Evolutionary conservation across 2,329 filamentous ascomycete species (phyloP).

Genomic region (Penicillium capsulatum): DNA sequence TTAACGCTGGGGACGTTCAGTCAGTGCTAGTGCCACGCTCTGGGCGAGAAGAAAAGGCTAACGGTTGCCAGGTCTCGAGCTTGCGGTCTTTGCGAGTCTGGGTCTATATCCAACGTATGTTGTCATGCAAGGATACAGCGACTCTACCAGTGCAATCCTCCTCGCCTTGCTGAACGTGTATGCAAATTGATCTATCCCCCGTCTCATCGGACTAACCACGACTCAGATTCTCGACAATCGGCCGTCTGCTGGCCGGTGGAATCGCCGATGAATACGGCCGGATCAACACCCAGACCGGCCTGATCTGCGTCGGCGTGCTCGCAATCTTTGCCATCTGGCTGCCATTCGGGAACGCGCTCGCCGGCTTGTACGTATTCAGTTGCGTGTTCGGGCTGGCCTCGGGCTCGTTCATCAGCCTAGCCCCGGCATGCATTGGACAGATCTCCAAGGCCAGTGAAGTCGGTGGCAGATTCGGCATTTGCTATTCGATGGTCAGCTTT

Average conservation of each 20-base stretch:
- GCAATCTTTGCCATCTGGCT: constrained; percentile 45
- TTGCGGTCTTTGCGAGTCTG: constrained; percentile 30
- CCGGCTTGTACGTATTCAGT: constrained; percentile 27
- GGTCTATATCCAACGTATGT: constrained; percentile 30
- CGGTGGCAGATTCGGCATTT: constrained; percentile 47
- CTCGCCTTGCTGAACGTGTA: constrained; percentile 38
- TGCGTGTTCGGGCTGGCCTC: constrained; percentile 47
- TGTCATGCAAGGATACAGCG: constrained; percentile 28
- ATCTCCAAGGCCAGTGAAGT: constrained; percentile 48
- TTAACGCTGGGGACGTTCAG: constrained; percentile 46
- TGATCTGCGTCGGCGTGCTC: constrained; percentile 37
- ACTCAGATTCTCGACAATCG: constrained; percentile 40
- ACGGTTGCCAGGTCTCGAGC: constrained; percentile 25
- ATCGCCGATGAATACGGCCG: constrained; percentile 45
- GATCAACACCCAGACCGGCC: constrained; percentile 40
- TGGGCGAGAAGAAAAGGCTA: background rate
- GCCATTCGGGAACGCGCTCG: constrained; percentile 37
- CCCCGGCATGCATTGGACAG: constrained; percentile 46
- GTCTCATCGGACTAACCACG: background rate
- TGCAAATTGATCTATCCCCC: background rate
- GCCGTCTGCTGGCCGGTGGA: constrained; percentile 44
- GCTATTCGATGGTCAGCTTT: constrained; percentile 48
- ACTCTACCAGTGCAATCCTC: constrained; percentile 32
- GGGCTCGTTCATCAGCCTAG: constrained; percentile 47
- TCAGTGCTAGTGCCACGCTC: constrained; percentile 24